Base-by-base conservation (phyloP, 805 yeast genomes). In the Starmera pachycereana region DNA sequence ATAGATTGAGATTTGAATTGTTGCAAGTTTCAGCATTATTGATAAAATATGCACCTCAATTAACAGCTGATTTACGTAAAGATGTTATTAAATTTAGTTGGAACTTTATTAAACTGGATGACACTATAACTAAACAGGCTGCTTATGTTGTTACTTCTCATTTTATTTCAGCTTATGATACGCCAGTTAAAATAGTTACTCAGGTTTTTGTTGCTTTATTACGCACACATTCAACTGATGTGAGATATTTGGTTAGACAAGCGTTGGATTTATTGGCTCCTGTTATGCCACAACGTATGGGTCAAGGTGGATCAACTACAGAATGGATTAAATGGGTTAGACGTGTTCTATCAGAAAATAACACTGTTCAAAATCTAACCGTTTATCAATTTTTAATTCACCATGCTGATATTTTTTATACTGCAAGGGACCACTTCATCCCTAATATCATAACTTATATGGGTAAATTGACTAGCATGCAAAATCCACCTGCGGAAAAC, bases 251-350 rank as follows among this genome's bases (percentile, higher is more conserved):
- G 53, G 95, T 89, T 0, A 76, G 80, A 55, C 94, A 87, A 53
- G 94, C 97, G 0, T 66, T 94, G 31, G 96, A 89, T 52, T 65
- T 84, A 5, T 64, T 92, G 14, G 96, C 97, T 0, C 96, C 96
- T 0, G 92, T 83, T 0, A 71, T 90, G 69, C 78, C 84, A 2
- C 69, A 71, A 40, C 68, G 94, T 39, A 72, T 83, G 61, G 66
- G 66, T 1, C 66, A 67, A 18, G 65, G 63, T 8, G 85, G 77
- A 0, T 58, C 66, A 1, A 61, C 67, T 0, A 58, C 62, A 2
- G 66, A 74, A 44, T 92, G 97, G 97, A 73, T 92, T 38, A 89
- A 85, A 49, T 88, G 96, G 89, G 95, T 96, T 0, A 78, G 97
- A 48, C 71, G 97, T 39, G 92, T 90, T 2, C 68, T 92, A 12